Conservation (phyloP, 2,329 filamentous ascomycete species). For the Penicillium sp. region DNA sequence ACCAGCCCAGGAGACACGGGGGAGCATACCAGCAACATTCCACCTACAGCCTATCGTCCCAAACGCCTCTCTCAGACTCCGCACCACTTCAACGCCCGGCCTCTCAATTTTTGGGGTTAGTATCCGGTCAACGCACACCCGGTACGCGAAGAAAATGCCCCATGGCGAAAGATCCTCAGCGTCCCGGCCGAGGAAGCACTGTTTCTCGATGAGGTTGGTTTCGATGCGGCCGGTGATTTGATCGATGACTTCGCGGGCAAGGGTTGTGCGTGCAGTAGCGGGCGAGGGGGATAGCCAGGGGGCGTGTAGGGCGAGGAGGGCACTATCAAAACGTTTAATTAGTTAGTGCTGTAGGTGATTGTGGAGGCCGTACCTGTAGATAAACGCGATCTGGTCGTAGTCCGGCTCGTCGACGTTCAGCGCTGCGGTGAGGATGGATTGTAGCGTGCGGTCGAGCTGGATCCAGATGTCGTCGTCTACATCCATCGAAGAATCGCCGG, state of each 20-base stretch:
- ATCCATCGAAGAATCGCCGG: not conserved
- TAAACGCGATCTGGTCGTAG: conserved; percentile 21
- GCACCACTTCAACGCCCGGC: not conserved
- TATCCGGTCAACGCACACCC: conserved; percentile 17
- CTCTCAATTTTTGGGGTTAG: too few species aligned
- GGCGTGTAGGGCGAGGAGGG: not conserved
- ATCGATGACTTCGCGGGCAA: not conserved
- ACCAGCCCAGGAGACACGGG: not conserved
- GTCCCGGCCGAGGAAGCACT: conserved; percentile 19
- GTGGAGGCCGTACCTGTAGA: conserved; percentile 18
- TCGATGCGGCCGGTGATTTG: conserved; percentile 8
- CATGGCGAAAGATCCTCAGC: conserved; percentile 20
- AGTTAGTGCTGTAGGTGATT: not conserved
- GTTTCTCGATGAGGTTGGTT: conserved; percentile 15
- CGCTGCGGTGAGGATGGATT: conserved; percentile 21
- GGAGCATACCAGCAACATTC: conserved; percentile 7
- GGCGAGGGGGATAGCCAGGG: not conserved
- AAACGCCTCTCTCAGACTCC: not conserved
- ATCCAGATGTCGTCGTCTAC: conserved; percentile 1
- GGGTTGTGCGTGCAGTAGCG: not conserved
- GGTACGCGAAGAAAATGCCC: conserved; percentile 23
- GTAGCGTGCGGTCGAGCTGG: conserved; percentile 20
- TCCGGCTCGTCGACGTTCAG: conserved; percentile 18
- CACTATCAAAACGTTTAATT: not conserved
- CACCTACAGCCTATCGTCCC: conserved; percentile 2